Base-by-base conservation (phyloP, 2,329 filamentous ascomycete genomes). In the Arachnomyces sp. region DNA sequence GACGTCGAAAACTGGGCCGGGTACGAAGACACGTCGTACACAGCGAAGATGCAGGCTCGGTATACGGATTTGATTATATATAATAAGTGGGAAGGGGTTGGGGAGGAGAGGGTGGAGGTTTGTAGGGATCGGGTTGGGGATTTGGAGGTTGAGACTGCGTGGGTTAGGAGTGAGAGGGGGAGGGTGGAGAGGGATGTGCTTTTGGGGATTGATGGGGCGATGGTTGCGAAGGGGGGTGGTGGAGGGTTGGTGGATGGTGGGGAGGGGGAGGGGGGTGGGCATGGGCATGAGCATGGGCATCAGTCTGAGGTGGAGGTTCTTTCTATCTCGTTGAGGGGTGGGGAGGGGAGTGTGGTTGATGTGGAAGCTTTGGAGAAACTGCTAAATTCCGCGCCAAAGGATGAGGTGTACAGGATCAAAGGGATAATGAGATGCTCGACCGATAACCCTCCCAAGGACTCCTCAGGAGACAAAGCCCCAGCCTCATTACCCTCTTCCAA, bases 401-500 rank as follows among this genome's bases (percentile, higher is more conserved):
- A 98, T 49, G 89, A 96, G 57, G 79, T 94, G 7, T 98, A 96
- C 65, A 79, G 92, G 41, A 96, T 98, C 60, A 98, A 98, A 63
- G 85, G 76, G 0, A 68, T 81, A 3, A 48, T 82, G 6, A 70
- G 71, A 8, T 61, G 54, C 41, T 58, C 63, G 3, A 54, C 60
- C 32, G 63, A 46, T 45, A 56, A 64, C 1, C 64, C 60, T 0
- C 64, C 67, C 0, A 68, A 68, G 2, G 65, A 66, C 35, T 70
- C 72, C 3, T 73, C 64, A 8, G 67, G 71, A 12, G 57, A 65
- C 36, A 51, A 60, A 5, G 49, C 56, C 11, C 49, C 55, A 7
- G 45, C 77, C 8, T 66, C 47, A 34, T 33, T 32, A 31, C 8
- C 38, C 13, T 18, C 42, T 13, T 36, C 47, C 49, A 31, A 50